Conservation (phyloP, 1,284 basidiomycete genomes). For the Wolfiporia cocos region DNA sequence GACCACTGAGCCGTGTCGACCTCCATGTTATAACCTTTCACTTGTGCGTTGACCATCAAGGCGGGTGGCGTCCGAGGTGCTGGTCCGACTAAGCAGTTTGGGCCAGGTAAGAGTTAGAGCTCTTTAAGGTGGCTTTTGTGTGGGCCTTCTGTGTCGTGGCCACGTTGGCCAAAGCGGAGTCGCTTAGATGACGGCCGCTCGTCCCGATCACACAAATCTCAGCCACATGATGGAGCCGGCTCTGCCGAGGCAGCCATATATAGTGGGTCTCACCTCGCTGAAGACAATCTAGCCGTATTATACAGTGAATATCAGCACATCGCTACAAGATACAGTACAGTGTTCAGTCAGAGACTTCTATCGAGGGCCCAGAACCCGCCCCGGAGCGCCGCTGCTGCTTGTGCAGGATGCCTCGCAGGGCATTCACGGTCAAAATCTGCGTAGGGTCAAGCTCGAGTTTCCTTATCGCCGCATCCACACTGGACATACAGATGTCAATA, state of each 20-base stretch:
- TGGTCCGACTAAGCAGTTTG: slow-evolving; percentile 1
- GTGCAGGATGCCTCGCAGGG: slow-evolving; percentile 38
- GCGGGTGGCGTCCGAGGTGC: too few species aligned
- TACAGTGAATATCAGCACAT: too few species aligned
- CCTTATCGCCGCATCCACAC: slow-evolving; percentile 41
- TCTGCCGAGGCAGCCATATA: too few species aligned
- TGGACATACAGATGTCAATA: slow-evolving; percentile 17
- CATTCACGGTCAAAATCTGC: slow-evolving; percentile 30
- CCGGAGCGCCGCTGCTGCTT: slow-evolving; percentile 31
- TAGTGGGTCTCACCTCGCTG: too few species aligned
- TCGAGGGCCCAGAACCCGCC: not conserved
- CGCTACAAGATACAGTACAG: too few species aligned
- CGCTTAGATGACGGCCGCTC: too few species aligned
- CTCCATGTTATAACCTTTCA: slow-evolving; percentile 21
- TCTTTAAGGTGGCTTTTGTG: too few species aligned
- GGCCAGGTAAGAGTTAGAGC: not conserved
- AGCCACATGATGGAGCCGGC: too few species aligned
- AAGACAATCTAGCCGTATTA: too few species aligned
- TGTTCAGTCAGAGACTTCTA: not conserved
- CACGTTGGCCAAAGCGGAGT: too few species aligned
- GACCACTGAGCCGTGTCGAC: slow-evolving; percentile 16
- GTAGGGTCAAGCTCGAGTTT: slow-evolving; percentile 39
- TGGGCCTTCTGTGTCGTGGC: too few species aligned
- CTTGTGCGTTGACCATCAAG: slow-evolving; percentile 22
- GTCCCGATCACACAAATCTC: too few species aligned